Evolutionary conservation across 2,329 filamentous ascomycete species (phyloP), one percentile per base, ranked within the genome.

Genomic region (Cercospora zeina): DNA sequence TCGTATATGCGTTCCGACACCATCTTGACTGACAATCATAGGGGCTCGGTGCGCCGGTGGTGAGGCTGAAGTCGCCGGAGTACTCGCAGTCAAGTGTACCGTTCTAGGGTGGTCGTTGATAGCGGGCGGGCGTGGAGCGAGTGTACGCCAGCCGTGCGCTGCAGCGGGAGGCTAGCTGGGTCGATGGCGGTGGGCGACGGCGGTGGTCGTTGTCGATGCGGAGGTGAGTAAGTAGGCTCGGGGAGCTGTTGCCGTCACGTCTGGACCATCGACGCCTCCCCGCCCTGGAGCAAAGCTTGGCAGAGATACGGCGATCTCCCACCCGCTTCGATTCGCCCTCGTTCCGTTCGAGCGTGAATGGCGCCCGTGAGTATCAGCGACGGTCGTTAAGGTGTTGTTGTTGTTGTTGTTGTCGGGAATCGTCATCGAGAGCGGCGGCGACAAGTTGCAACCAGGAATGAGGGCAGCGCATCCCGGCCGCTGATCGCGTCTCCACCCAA

Each of bases 1-100:
- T 97, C 92, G 81, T 96, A 96, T 60, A 93, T 87, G 70, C 93
- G 87, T 82, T 97, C 93, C 71, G 93, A 90, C 66, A 96, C 88
- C 93, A 97, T 97, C 74, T 65, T 83, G 77, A 67, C 61, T 31
- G 47, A 13, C 42, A 55, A 34, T 16, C 45, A 47, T 62, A 19
- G 11, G n/a, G 59, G 56, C 33, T 50, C 57, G 45, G n/a, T 47
- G 9, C 34, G 11, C 13, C 14, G 24, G 55, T 37, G 49, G 53
- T 37, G 36, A 31, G 42, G 47, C 54, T 54, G 62, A 60, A n/a
- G 57, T 56, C 36, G 60, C 39, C 11, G 55, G 55, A 8, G 31
- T 14, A 19, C 24, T 33, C 21, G 31, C 24, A 7, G 49, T 33
- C 33, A 16, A 19, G 47, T 13, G n/a, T n/a, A 49, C 37, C 31